A percentile compares a stretch with the other conserved stretches of the same genome.
phyloP scores from a whole-genome alignment of 345 rosid genomes.

The Camelina neglecta region DNA sequence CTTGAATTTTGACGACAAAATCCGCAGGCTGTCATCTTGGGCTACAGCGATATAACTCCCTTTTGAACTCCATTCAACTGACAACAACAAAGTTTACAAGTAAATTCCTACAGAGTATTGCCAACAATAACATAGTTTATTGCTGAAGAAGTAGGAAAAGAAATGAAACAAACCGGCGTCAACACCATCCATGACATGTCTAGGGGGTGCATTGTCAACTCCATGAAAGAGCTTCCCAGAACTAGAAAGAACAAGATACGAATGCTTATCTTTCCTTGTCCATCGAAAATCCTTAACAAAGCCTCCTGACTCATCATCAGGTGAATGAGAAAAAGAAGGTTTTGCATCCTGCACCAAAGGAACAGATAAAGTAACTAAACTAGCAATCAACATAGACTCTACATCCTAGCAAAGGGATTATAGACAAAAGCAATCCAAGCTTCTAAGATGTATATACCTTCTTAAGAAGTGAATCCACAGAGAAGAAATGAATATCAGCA shows the following conservation, averaged over 20 bases:
- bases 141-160: conserved; percentile 15
- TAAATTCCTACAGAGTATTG: conserved; percentile 6
- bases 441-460: conserved; percentile 50
- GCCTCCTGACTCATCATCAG: conserved; percentile 54
- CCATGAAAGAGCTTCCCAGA: conserved; percentile 66
- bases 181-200: conserved; percentile 63
- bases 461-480: conserved; percentile 60
- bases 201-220: conserved; percentile 51
- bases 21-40: conserved; percentile 53
- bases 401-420: conserved; percentile 12
- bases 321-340: conserved; percentile 59
- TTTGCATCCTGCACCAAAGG: conserved; percentile 53
- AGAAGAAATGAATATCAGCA: conserved; percentile 61
- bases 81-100: conserved; percentile 22
- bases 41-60: conserved; percentile 79
- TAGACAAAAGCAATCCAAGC: conserved; percentile 17
- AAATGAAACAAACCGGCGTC: conserved; percentile 71
- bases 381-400: conserved; percentile 22
- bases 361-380: conserved; percentile 21
- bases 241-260: conserved; percentile 71
- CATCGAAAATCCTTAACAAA: conserved; percentile 74
- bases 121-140: conserved; percentile 6
- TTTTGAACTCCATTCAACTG: conserved; percentile 77
- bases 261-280: conserved; percentile 59
- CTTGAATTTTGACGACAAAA: conserved; percentile 70